Evolutionary conservation across 2,329 filamentous ascomycete species (phyloP).

Genomic region (Epichloe elymi): DNA sequence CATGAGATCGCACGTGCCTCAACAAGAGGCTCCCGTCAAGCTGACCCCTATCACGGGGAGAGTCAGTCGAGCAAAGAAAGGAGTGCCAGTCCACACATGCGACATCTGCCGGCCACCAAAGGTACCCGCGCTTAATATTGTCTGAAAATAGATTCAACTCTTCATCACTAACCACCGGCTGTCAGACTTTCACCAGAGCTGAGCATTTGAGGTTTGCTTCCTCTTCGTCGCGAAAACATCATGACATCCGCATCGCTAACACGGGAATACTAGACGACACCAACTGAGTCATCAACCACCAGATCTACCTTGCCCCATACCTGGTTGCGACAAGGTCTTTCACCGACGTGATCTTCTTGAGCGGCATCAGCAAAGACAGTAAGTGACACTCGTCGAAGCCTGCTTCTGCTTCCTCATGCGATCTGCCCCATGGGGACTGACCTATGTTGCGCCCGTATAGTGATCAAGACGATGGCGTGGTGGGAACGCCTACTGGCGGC

Average conservation of each 20-base stretch:
- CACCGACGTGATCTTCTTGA: constrained; percentile 45
- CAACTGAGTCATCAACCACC: constrained; percentile 46
- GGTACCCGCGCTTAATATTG: constrained; percentile 20
- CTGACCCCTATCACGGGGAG: constrained; percentile 43
- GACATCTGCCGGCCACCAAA: constrained; percentile 38
- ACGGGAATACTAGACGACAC: constrained; percentile 34
- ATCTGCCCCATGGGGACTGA: background rate
- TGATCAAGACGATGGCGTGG: constrained; percentile 12
- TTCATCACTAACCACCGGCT: background rate
- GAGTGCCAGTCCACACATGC: constrained; percentile 43
- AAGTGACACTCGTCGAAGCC: constrained; percentile 9
- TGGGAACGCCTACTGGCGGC: background rate
- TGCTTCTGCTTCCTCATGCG: background rate
- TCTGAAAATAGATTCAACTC: too few species aligned
- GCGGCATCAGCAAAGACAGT: constrained; percentile 36
- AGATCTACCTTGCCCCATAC: constrained; percentile 34
- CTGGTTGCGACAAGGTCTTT: constrained; percentile 43
- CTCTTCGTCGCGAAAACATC: constrained; percentile 4
- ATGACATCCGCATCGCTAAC: constrained; percentile 12
- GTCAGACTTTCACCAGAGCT: constrained; percentile 47
- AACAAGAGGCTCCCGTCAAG: constrained; percentile 30
- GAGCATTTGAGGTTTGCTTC: constrained; percentile 44
- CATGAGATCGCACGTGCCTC: constrained; percentile 29
- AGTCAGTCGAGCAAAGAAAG: constrained; percentile 46
- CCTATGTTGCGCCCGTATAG: constrained; percentile 1